Evolutionary conservation across 768 basidiomycete species (phyloP).

Genomic region (Pisolithus orientalis): DNA sequence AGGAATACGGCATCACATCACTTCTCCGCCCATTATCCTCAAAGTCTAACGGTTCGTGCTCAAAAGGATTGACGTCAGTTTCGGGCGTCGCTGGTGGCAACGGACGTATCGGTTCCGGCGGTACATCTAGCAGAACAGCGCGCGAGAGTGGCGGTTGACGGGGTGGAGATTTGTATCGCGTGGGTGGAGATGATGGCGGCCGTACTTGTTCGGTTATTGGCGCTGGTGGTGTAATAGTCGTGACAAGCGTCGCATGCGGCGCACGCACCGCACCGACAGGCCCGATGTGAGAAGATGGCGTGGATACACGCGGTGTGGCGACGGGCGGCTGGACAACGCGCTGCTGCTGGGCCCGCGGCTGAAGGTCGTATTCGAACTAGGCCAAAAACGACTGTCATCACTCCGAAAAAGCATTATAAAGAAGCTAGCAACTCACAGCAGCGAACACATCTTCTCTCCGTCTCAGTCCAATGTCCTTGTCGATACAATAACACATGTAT

Average conservation of each 20-base stretch:
- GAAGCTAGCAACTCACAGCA: constrained; percentile 36
- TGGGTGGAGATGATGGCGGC: background rate
- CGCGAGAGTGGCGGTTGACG: background rate
- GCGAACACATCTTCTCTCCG: constrained; percentile 49
- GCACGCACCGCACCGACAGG: background rate
- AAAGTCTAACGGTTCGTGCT: constrained; percentile 20
- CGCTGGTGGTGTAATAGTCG: background rate
- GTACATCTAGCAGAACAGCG: constrained; percentile 2
- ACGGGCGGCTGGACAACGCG: background rate
- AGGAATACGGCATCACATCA: constrained; percentile 18
- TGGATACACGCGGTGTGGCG: background rate
- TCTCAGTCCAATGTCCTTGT: constrained; percentile 45
- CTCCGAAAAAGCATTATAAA: background rate
- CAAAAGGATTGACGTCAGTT: constrained; percentile 29
- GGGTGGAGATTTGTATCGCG: background rate
- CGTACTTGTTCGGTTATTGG: background rate
- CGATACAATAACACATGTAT: constrained; percentile 64
- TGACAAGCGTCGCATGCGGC: too few relatives aligned
- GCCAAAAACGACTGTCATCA: background rate
- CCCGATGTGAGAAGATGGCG: too few relatives aligned
- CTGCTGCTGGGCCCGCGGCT: constrained; percentile 8
- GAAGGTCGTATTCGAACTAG: constrained; percentile 38
- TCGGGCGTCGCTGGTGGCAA: constrained; percentile 19
- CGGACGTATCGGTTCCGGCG: constrained; percentile 11
- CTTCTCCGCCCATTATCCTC: constrained; percentile 15